Evolutionary conservation across 2,329 filamentous ascomycete species (phyloP).

Genomic region (Cryphonectria parasitica): DNA sequence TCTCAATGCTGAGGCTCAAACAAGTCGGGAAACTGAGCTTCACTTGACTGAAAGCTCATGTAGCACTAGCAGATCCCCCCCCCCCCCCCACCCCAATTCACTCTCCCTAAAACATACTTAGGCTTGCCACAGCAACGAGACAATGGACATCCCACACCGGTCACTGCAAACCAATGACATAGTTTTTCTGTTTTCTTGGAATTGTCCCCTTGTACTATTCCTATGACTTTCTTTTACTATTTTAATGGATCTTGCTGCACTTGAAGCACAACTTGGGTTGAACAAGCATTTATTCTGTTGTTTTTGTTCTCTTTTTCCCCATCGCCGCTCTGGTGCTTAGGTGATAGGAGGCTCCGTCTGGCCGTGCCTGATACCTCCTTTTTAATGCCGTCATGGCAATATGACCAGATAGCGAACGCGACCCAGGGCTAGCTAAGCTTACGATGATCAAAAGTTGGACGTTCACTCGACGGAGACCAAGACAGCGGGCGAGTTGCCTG

Average conservation of each 20-base stretch:
- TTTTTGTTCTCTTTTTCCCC: not conserved
- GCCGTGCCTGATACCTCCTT: not conserved
- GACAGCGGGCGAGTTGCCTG: not conserved
- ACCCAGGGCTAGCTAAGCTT: not conserved
- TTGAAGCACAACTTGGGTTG: not conserved
- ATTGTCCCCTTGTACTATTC: constrained; percentile 21
- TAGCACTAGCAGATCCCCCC: constrained; percentile 24
- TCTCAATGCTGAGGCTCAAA: constrained; percentile 15
- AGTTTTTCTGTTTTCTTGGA: constrained; percentile 7
- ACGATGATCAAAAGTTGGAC: not conserved
- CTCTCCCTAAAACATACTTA: constrained; percentile 17
- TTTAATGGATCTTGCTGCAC: constrained; percentile 15
- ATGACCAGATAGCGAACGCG: not conserved
- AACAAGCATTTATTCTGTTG: not conserved
- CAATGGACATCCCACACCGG: constrained; percentile 19
- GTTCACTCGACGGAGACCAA: not conserved
- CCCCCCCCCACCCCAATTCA: not conserved
- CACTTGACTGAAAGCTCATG: constrained; percentile 14
- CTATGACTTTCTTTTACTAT: constrained; percentile 20
- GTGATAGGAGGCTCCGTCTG: not conserved
- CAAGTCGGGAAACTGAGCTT: constrained; percentile 24
- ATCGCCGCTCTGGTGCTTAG: not conserved
- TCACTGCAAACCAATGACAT: constrained; percentile 17
- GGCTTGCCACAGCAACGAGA: constrained; percentile 17
- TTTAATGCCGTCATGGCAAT: not conserved